Evolutionary conservation across 129 eudicot species (phyloP), one percentile per base, ranked within the genome.

Genomic region (Arctium lappa): DNA sequence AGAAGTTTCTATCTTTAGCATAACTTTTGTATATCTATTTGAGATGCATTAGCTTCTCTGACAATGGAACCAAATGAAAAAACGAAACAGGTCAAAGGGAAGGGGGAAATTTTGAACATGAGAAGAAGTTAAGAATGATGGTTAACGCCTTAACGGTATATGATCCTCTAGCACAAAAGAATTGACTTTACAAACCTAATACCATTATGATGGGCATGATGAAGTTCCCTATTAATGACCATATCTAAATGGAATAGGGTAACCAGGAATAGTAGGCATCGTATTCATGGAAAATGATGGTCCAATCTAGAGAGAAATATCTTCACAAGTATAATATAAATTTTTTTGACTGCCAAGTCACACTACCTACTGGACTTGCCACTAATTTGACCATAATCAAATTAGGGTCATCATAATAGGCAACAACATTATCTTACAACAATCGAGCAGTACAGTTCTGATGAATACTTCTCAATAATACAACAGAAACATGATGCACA

Each of bases 1-100:
- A 79, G 79, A 83, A 86, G 76, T 85, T 75, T 60, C 80, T 74
- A 34, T 75, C 73, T 63, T 70, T n/a, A 42, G 56, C 73, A 83
- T 33, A 74, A 44, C 46, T 69, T 76, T n/a, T 32, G 22, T 15
- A 1, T 33, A 29, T 78, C 74, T 65, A 63, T 70, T 34, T 42
- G 46, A n/a, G 6, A 80, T 63, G 48, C 79, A 38, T 30, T 80
- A 69, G 15, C 34, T 39, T 79, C 65, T 46, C 73, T 50, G 66
- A 32, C 69, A 72, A 32, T 65, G 36, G 56, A 77, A 40, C 31
- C 37, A 71, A 13, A 37, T 9, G 4, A 77, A 40, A 2, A 32
- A 32, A 75, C 48, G 10, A 42, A 33, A 40, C 31, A 18, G 48
- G 11, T 36, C n/a, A 72, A 0, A n/a, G 16, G 15, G 30, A 72